A percentile compares a stretch with the other conserved stretches of the same genome.
These are phyloP conservation scores for Xylaria longipes DNA, from an alignment of 495 filamentous ascomycete species.

Conservation along the genomic window DNA sequence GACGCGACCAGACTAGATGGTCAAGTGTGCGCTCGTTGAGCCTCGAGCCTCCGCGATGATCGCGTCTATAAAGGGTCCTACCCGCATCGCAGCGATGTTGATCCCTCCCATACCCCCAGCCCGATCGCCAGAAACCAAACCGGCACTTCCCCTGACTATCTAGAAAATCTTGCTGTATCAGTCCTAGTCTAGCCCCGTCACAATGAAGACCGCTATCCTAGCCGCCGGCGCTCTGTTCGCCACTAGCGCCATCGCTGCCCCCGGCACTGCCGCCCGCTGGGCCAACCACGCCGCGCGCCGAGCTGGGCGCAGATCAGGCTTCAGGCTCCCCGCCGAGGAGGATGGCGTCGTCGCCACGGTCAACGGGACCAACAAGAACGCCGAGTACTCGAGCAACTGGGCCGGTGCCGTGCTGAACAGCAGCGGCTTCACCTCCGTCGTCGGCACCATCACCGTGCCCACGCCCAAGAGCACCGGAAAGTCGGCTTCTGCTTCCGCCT, in stretches of 20 bases:
- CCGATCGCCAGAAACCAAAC: not conserved
- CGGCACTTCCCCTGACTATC: conserved; percentile 5
- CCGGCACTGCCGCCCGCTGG: conserved; percentile 24
- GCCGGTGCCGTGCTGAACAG: conserved; percentile 61
- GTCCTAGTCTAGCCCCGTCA: not conserved
- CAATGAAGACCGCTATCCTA: conserved; percentile 23
- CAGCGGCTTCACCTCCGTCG: conserved; percentile 58
- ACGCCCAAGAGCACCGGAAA: conserved; percentile 48
- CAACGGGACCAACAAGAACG: conserved; percentile 36
- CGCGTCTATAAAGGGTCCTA: conserved; percentile 20
- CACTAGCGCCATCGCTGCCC: conserved; percentile 20
- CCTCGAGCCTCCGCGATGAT: not conserved
- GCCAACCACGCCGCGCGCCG: conserved; percentile 20
- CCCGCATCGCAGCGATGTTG: conserved; percentile 1
- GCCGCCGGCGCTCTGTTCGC: conserved; percentile 24
- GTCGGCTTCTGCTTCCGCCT: conserved; percentile 59
- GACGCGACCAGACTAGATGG: not conserved
- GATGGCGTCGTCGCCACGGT: conserved; percentile 6
- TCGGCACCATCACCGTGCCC: conserved; percentile 63
- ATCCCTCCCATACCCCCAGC: conserved; percentile 18
- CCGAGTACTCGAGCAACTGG: conserved; percentile 64
- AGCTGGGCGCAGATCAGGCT: conserved; percentile 8
- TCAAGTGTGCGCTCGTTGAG: not conserved
- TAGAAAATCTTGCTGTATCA: not conserved
- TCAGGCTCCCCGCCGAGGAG: conserved; percentile 13